Evolutionary conservation across 192 early-diverging fungal species (phyloP).

Genomic region (Kickxella alabastrina): DNA sequence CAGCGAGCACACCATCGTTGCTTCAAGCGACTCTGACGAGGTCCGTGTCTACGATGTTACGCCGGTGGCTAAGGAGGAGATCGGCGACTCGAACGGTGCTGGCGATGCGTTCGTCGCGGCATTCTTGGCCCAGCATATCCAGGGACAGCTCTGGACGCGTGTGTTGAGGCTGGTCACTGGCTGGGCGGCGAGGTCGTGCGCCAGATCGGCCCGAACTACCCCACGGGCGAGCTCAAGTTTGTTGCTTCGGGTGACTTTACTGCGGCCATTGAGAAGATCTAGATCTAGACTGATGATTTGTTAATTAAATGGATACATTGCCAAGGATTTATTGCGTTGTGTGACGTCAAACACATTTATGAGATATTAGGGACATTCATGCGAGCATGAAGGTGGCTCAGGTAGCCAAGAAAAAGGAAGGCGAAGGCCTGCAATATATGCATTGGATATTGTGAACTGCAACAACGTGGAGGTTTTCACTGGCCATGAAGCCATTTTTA

Average conservation of each 20-base stretch:
- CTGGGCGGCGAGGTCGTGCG: slow-evolving; percentile 85
- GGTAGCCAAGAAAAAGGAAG: too few species aligned
- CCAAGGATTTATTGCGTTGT: too few species aligned
- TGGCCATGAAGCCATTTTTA: too few species aligned
- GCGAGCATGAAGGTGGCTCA: too few species aligned
- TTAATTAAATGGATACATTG: background rate
- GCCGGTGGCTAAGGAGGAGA: slow-evolving; percentile 59
- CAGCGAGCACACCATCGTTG: slow-evolving; percentile 51
- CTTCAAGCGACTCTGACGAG: slow-evolving; percentile 59
- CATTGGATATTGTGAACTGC: background rate
- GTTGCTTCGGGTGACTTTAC: slow-evolving; percentile 25
- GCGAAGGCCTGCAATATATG: too few species aligned
- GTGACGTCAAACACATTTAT: too few species aligned
- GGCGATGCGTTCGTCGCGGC: slow-evolving; percentile 97
- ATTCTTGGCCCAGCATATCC: slow-evolving; percentile 81
- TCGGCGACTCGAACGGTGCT: slow-evolving; percentile 97
- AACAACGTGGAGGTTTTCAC: slow-evolving; percentile 8
- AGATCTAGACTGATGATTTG: slow-evolving; percentile 3
- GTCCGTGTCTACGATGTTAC: slow-evolving; percentile 60
- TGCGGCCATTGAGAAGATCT: slow-evolving; percentile 33
- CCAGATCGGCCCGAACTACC: slow-evolving; percentile 70
- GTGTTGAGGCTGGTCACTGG: slow-evolving; percentile 87
- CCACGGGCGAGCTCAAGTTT: slow-evolving; percentile 51
- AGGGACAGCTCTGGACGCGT: slow-evolving; percentile 62
- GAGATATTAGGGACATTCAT: too few species aligned